A percentile compares a stretch with the other conserved stretches of the same genome.
These are phyloP conservation scores for Babesia bigemina DNA, from an alignment of 169 alveolate genomes.

Conservation along the genomic window DNA sequence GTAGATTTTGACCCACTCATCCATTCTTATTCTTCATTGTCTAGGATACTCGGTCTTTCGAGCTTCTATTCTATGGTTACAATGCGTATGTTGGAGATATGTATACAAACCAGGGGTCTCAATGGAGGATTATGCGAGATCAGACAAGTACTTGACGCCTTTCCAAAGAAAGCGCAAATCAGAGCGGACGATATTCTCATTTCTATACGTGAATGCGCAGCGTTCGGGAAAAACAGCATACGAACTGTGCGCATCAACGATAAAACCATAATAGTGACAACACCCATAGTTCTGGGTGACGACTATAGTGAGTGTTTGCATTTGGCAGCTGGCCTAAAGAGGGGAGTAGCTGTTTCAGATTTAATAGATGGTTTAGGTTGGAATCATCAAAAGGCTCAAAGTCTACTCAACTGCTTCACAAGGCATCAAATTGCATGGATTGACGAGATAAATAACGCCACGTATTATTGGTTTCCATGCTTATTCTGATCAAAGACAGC, in stretches of 20 bases:
- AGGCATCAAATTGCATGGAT: slow-evolving; percentile 49
- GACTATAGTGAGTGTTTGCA: slow-evolving; percentile 6
- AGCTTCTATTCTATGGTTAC: slow-evolving; percentile 18
- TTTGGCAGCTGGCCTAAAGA: slow-evolving; percentile 5
- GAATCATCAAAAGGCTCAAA: slow-evolving; percentile 20
- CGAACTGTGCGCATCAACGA: slow-evolving; percentile 17
- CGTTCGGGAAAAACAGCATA: slow-evolving; percentile 42
- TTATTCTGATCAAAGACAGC: neutral
- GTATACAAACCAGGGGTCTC: slow-evolving; percentile 35
- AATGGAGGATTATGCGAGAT: slow-evolving; percentile 60
- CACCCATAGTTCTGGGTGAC: slow-evolving; percentile 14
- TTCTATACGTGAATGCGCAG: slow-evolving; percentile 6
- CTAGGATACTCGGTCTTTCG: slow-evolving; percentile 20
- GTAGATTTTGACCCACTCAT: slow-evolving; percentile 47
- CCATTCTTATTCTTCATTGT: neutral
- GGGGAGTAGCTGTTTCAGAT: slow-evolving; percentile 34
- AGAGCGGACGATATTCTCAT: slow-evolving; percentile 32
- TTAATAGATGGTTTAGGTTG: slow-evolving; percentile 12
- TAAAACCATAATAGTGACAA: slow-evolving; percentile 35
- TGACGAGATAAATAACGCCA: slow-evolving; percentile 24
- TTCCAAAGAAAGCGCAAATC: slow-evolving; percentile 20
- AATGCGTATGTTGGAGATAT: slow-evolving; percentile 39
- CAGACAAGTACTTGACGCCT: slow-evolving; percentile 13
- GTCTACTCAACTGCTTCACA: slow-evolving; percentile 28
- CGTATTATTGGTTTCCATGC: slow-evolving; percentile 56